Percentiles rank a stretch among this genome's conserved stretches.
These are phyloP conservation scores for Fomitopsis serialis DNA, from an alignment of 768 basidiomycete genomes.

Conservation along the genomic window DNA sequence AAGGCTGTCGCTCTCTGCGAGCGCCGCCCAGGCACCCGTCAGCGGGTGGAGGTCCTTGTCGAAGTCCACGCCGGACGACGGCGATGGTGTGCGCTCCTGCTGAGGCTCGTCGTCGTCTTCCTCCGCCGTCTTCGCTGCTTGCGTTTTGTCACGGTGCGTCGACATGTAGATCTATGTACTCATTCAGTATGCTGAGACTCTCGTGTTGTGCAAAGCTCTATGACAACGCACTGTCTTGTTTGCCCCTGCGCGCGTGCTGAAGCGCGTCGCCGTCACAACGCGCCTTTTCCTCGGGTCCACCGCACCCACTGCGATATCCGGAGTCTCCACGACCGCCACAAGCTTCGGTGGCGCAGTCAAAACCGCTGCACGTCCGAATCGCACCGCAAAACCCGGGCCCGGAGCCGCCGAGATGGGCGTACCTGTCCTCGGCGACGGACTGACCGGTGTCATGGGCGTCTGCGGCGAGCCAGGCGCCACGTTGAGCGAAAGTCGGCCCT, in stretches of 20 bases:
- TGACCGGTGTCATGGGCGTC: constrained; percentile 43
- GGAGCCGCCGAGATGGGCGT: constrained; percentile 24
- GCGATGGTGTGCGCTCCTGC: constrained; percentile 13
- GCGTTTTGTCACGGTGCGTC: constrained; percentile 56
- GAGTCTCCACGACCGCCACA: constrained; percentile 79
- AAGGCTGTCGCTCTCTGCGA: constrained; percentile 39
- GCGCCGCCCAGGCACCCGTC: constrained; percentile 69
- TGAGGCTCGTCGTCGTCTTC: constrained; percentile 17
- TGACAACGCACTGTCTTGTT: constrained; percentile 62
- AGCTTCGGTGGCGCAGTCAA: constrained; percentile 81
- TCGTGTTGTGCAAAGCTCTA: background rate
- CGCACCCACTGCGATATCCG: constrained; percentile 85
- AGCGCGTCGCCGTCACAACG: constrained; percentile 83
- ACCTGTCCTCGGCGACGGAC: constrained; percentile 29
- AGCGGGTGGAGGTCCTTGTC: constrained; percentile 64
- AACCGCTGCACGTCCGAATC: constrained; percentile 67
- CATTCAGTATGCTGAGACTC: background rate
- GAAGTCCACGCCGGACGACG: constrained; percentile 46
- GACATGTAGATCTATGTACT: background rate
- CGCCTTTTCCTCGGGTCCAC: constrained; percentile 80
- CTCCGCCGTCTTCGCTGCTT: constrained; percentile 14
- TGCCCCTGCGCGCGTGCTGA: constrained; percentile 78
- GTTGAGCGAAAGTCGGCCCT: constrained; percentile 37
- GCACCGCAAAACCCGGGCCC: constrained; percentile 30
- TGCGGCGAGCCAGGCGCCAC: constrained; percentile 23